Conservation (phyloP, 495 filamentous ascomycete species). For the Podospora anserina region DNA sequence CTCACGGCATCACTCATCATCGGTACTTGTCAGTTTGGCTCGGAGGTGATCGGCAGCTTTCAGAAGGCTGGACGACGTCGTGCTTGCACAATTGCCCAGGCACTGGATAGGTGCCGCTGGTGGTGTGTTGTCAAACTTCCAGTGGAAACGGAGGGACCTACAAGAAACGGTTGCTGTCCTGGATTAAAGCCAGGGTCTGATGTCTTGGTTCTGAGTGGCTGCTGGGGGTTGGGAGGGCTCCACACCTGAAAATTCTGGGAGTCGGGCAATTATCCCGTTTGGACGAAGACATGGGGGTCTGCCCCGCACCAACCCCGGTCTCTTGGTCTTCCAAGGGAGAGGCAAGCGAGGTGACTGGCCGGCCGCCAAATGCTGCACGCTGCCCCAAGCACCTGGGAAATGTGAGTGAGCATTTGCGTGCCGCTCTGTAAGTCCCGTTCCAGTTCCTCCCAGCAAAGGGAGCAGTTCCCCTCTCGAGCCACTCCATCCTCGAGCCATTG, state of each 20-base stretch:
- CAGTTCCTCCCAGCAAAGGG: neutral
- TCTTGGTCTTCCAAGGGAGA: constrained; percentile 22
- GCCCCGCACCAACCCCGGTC: constrained; percentile 25
- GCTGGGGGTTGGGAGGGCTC: neutral
- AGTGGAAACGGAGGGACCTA: neutral
- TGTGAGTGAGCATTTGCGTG: neutral
- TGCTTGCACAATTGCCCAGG: neutral
- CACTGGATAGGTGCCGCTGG: too few species aligned
- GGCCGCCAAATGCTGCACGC: neutral
- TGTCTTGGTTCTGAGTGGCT: constrained; percentile 10
- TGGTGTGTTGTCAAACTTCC: neutral
- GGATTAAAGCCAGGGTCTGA: neutral
- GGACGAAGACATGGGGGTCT: constrained; percentile 12
- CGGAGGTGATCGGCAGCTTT: neutral
- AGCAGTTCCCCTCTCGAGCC: constrained; percentile 9
- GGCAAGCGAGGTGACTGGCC: constrained; percentile 26
- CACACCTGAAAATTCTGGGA: constrained; percentile 24
- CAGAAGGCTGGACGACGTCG: neutral
- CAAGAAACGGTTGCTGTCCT: neutral
- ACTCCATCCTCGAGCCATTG: constrained; percentile 13
- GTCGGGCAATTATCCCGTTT: constrained; percentile 34
- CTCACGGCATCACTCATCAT: neutral
- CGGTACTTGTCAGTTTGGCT: neutral
- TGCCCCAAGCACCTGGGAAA: constrained; percentile 6
- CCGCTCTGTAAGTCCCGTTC: neutral